Percentiles rank a stretch among this genome's conserved stretches.
Conservation (phyloP, 805 yeast species). For the Jamesozyma rosinii region DNA sequence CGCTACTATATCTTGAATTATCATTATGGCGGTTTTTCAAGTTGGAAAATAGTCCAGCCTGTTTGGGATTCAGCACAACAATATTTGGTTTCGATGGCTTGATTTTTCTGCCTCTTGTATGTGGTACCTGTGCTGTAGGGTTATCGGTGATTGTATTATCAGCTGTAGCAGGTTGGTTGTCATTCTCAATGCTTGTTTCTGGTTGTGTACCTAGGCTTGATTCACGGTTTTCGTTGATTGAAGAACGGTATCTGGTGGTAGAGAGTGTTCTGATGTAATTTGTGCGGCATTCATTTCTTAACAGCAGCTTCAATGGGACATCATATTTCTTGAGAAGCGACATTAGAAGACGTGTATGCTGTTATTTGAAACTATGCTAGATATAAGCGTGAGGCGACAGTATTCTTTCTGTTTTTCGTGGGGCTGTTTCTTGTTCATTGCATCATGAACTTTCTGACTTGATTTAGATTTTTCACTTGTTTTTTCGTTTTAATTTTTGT, state of each 20-base stretch:
- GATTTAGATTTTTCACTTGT: too few species aligned
- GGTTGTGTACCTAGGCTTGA: background rate
- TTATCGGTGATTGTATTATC: background rate
- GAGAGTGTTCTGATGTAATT: background rate
- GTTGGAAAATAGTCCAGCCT: conserved; percentile 20
- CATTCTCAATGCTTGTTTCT: background rate
- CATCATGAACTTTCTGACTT: too few species aligned
- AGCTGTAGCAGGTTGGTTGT: background rate
- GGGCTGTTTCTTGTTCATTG: too few species aligned
- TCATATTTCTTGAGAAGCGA: background rate
- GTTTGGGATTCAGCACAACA: conserved; percentile 23
- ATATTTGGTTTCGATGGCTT: conserved; percentile 22
- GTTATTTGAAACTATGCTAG: background rate
- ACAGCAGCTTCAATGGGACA: background rate
- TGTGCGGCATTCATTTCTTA: background rate
- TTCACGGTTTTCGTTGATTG: background rate
- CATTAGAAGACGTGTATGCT: background rate
- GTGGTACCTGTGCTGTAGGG: background rate
- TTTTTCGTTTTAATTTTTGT: too few species aligned
- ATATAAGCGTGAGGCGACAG: too few species aligned
- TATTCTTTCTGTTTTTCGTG: too few species aligned
- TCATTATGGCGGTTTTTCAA: background rate
- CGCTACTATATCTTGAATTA: background rate
- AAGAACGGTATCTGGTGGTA: background rate
- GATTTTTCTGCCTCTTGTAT: conserved; percentile 21